These are phyloP conservation scores for Tuber magnatum DNA, from an alignment of 495 filamentous ascomycete genomes.

Conservation along the genomic window DNA sequence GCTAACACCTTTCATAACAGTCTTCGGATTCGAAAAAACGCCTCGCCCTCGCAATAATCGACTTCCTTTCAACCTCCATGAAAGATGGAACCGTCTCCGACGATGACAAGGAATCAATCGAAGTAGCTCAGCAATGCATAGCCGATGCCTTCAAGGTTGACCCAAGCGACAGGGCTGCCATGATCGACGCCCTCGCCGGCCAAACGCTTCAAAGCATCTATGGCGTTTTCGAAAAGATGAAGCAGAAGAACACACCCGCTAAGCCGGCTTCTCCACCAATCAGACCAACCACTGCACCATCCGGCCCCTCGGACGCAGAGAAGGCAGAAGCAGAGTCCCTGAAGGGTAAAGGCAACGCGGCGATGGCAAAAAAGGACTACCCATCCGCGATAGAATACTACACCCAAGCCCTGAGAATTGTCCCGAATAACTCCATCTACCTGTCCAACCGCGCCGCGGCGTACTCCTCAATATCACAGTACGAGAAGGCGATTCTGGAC, in stretches of 20 bases:
- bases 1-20: slow-evolving; percentile 12
- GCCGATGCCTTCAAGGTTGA: slow-evolving; percentile 91
- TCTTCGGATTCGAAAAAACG: slow-evolving; percentile 65
- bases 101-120: slow-evolving; percentile 85
- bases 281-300: slow-evolving; percentile 18
- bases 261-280: slow-evolving; percentile 38
- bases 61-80: slow-evolving; percentile 78
- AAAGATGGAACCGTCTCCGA: slow-evolving; percentile 78
- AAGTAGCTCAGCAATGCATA: slow-evolving; percentile 88
- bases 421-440: slow-evolving; percentile 87
- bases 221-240: slow-evolving; percentile 90
- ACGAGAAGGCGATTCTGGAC: slow-evolving; percentile 71
- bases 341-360: slow-evolving; percentile 86
- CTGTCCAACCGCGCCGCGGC: slow-evolving; percentile 95
- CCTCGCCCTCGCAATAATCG: slow-evolving; percentile 91
- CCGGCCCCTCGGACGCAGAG: slow-evolving; percentile 49
- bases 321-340: slow-evolving; percentile 73
- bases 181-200: slow-evolving; percentile 67
- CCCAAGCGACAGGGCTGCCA: slow-evolving; percentile 63
- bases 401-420: slow-evolving; percentile 68
- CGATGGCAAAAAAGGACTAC: slow-evolving; percentile 91
- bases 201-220: slow-evolving; percentile 87
- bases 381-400: slow-evolving; percentile 70
- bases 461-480: slow-evolving; percentile 69
- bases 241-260: slow-evolving; percentile 53